Percentiles rank a stretch among this genome's conserved stretches.
Conservation (phyloP, 192 early-diverging fungal genomes). For the Coemansia asiatica region DNA sequence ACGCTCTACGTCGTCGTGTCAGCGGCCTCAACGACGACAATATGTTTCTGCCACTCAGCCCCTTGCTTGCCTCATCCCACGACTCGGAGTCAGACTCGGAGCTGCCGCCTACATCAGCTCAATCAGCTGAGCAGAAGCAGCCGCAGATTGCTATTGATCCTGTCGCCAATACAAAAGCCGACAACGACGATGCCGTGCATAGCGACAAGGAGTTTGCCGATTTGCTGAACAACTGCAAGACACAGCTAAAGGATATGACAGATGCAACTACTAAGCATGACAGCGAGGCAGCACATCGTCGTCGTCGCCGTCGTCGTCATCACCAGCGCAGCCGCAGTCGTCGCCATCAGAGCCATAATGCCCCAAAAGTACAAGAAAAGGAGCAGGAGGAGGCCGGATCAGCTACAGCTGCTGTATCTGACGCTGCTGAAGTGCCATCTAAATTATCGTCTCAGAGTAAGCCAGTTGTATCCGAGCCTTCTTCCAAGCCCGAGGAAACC, state of each 20-base stretch:
- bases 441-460: not conserved
- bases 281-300: conserved; percentile 6
- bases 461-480: not conserved
- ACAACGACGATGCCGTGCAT: conserved; percentile 6
- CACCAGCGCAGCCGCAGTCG: conserved; percentile 15
- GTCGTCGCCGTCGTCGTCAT: conserved; percentile 10
- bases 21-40: conserved; percentile 26
- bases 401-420: not conserved
- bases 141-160: not conserved
- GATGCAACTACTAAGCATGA: conserved; percentile 7
- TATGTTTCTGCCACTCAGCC: conserved; percentile 36
- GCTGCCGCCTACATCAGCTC: no score
- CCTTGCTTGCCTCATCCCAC: conserved; percentile 6
- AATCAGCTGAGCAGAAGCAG: not conserved
- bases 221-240: conserved; percentile 40
- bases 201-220: conserved; percentile 40
- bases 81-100: not conserved
- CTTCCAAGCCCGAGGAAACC: not conserved
- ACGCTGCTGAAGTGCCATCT: not conserved
- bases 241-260: conserved; percentile 32
- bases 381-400: not conserved
- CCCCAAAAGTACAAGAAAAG: no score
- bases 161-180: not conserved
- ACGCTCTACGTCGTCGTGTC: conserved; percentile 38
- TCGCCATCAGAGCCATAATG: not conserved